Evolutionary conservation across 345 rosid genomes (phyloP), one percentile per base, ranked within the genome.

Genomic region (Leavenworthia alabamica): DNA sequence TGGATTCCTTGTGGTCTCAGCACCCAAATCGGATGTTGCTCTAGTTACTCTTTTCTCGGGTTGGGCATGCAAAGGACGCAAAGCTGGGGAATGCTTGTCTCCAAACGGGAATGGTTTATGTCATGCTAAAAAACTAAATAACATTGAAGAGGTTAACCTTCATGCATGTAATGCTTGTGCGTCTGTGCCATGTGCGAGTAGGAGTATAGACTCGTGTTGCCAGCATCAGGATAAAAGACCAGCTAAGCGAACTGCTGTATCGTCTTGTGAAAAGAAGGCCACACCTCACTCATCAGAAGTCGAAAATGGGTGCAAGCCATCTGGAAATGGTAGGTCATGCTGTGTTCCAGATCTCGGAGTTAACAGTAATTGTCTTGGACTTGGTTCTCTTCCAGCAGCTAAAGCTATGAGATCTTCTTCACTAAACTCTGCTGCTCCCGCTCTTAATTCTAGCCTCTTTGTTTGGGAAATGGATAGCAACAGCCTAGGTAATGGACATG

Each of bases 1-100:
- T 31, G 59, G 33, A 22, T 57, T 64, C 22, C 61, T 40, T 70
- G 68, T 69, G 39, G 43, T 16, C 66, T 66, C 82, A 90, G 97
- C 97, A 70, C 95, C 88, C 19, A 44, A 64, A 55, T 44, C 80
- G 8, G 93, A 85, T 77, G 35, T 77, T 61, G 88, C 93, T 66
- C 77, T 90, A 9, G 76, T 87, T 46, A 83, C 92, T 37, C 97
- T 90, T 74, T 87, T 85, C 73, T 78, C 88, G 78, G 95, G 97
- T 56, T 90, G 97, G 97, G 93, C 90, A 64, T 90, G 95, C 87
- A 87, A 83, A 73, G 89, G 93, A 56, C 82, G 83, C 62, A 79
- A 70, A 62, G 83, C 70, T 28, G 83, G 82, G 62, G 71, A 72
- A 50, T 90, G 95, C 60, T 63, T 82, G 78, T 90, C 89, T 65